Evolutionary conservation across 371 early-diverging fungal species (phyloP), one percentile per base, ranked within the genome.

Genomic region (Mucor racemosus): DNA sequence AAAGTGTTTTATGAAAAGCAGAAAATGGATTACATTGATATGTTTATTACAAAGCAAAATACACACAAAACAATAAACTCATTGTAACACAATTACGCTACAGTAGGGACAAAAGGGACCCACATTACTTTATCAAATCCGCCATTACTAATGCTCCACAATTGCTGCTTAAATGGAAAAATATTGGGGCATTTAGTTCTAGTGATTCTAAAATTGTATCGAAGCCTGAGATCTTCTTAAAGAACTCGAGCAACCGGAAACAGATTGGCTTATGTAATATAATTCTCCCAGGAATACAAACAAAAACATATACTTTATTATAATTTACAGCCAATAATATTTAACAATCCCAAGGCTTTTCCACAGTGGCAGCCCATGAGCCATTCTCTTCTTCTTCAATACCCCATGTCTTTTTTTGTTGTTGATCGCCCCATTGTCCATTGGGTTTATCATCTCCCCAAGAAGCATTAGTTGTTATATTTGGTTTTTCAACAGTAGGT

Each of bases 311-410:
- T n/a, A 15, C n/a, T 42, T 42, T 42, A 40, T 42, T 42, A 8
- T 48, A 48, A 60, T 60, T 33, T 46, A 62, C 62, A 62, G 21
- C 1, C 11, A 50, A 48, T 13, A 33, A 41, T 31, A 7, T 38
- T 11, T 39, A 7, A 33, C 62, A 65, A 5, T 68, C 73, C 68
- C 73, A 72, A 7, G 73, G 73, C 36, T 72, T 72, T 0, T 33
- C 41, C 3, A 68, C 73, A 11, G 50, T 65, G 31, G 68, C 35
- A 11, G 73, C 73, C 73, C 73, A 72, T 26, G 65, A 54, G 0
- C 34, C 58, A 42, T 68, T 68, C 39, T 60, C 64, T 53, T 58
- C 63, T 41, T 71, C 26, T 36, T 19, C 56, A 8, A 48, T 48
- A 9, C 44, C 66, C 63, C 66, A 58, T 17, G 44, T 10, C 6